A percentile compares a stretch with the other conserved stretches of the same genome.
phyloP scores from a whole-genome alignment of 148 eudicot genomes.

The Polygonum maritimum region DNA sequence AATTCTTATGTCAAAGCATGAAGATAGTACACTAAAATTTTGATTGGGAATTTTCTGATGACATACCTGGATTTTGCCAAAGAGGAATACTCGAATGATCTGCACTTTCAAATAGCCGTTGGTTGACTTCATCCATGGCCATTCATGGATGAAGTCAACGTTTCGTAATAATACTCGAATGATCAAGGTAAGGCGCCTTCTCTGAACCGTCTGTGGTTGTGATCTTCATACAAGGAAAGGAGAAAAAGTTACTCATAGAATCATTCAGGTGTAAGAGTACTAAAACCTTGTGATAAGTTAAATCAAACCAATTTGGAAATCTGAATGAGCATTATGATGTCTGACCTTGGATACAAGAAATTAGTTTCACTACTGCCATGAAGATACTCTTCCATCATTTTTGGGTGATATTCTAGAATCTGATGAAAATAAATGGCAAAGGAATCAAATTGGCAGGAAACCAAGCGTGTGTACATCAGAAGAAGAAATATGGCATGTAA shows the following conservation, averaged over 20 bases:
- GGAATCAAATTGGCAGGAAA: neutral
- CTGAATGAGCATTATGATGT: neutral
- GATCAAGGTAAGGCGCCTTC: no score
- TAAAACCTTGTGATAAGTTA: neutral
- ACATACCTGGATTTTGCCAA: conserved; percentile 95
- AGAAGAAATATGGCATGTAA: neutral
- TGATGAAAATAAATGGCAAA: conserved; percentile 14
- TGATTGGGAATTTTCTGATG: neutral
- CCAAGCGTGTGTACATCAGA: neutral
- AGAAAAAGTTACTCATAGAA: no score
- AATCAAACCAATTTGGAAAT: neutral
- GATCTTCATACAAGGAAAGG: no score
- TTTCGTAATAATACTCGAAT: no score
- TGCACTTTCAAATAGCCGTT: no score
- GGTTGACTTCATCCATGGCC: no score
- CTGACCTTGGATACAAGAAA: conserved; percentile 75
- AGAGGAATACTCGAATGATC: conserved; percentile 99
- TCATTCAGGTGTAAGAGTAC: neutral
- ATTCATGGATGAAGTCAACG: no score
- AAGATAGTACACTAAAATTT: neutral
- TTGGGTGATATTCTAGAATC: conserved; percentile 76
- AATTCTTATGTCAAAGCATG: neutral
- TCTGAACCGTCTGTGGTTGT: no score
- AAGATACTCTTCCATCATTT: conserved; percentile 64
- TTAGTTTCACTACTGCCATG: conserved; percentile 62